phyloP scores from a whole-genome alignment of 768 basidiomycete genomes.

The Boletus rufocinnamomeus region DNA sequence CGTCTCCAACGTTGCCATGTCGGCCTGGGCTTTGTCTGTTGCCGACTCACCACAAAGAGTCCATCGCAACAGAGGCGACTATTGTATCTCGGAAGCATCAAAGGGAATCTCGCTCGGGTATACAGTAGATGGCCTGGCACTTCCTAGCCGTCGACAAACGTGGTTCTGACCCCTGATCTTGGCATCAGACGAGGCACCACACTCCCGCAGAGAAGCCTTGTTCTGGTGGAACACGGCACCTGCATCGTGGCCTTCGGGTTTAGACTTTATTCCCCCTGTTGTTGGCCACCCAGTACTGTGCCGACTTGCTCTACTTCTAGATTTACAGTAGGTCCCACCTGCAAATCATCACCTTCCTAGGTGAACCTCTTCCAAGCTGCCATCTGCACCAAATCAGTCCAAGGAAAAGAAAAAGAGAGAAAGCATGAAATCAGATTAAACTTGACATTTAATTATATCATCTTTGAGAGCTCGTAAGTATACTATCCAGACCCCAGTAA shows the following conservation, averaged over 20 bases:
- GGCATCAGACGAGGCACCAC: neutral
- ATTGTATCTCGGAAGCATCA: neutral
- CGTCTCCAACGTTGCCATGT: neutral
- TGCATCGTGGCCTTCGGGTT: neutral
- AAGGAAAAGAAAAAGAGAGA: neutral
- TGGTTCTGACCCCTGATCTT: neutral
- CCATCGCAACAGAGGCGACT: neutral
- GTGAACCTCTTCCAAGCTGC: no score
- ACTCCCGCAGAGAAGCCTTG: neutral
- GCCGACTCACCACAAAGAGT: neutral
- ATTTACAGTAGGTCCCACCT: neutral
- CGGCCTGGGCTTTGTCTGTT: neutral
- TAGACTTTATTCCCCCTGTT: neutral
- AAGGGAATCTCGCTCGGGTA: neutral
- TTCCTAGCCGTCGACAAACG: neutral
- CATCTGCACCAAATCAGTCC: no score
- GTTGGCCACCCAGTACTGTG: neutral
- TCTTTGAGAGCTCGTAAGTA: conserved; percentile 3
- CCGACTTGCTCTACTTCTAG: neutral
- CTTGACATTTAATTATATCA: conserved; percentile 3
- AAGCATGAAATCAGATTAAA: conserved; percentile 1
- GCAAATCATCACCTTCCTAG: neutral
- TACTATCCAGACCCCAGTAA: conserved; percentile 5
- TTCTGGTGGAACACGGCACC: neutral
- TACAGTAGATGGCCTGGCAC: neutral